These are phyloP conservation scores for Flaveria linearis DNA, from an alignment of 129 eudicot genomes.

Conservation along the genomic window DNA sequence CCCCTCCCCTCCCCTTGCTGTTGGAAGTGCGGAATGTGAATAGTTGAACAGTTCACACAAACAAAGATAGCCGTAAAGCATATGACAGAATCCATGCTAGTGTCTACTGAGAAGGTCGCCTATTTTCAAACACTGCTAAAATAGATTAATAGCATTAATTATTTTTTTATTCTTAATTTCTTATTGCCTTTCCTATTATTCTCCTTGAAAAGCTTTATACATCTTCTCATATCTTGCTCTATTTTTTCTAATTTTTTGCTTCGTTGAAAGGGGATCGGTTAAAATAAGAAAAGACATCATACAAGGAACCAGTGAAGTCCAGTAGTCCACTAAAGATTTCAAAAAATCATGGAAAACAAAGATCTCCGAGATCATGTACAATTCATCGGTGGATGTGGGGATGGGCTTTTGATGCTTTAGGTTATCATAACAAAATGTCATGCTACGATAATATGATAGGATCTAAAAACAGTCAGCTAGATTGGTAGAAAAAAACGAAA, in stretches of 20 bases:
- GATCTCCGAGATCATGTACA: too few species aligned
- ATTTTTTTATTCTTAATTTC: background rate
- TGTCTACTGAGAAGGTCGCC: background rate
- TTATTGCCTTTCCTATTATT: background rate
- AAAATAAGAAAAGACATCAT: background rate
- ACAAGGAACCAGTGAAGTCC: background rate
- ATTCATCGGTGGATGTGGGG: background rate
- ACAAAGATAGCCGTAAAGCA: background rate
- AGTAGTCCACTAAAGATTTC: background rate
- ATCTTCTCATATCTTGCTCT: background rate
- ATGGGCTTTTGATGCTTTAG: background rate
- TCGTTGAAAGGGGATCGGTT: background rate
- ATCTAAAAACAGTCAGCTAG: too few species aligned
- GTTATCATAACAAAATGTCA: background rate
- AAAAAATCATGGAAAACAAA: background rate
- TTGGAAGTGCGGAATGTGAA: background rate
- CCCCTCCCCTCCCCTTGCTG: background rate
- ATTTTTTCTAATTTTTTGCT: background rate
- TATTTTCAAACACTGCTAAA: background rate
- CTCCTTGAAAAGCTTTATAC: conserved; percentile 1
- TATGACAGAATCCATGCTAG: conserved; percentile 4
- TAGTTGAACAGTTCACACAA: background rate
- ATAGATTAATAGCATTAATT: background rate
- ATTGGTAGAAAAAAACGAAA: too few species aligned
- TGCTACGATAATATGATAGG: background rate